A percentile compares a stretch with the other conserved stretches of the same genome.
These are phyloP conservation scores for Monosporozyma solicola DNA, from an alignment of 805 yeast genomes.

Conservation along the genomic window DNA sequence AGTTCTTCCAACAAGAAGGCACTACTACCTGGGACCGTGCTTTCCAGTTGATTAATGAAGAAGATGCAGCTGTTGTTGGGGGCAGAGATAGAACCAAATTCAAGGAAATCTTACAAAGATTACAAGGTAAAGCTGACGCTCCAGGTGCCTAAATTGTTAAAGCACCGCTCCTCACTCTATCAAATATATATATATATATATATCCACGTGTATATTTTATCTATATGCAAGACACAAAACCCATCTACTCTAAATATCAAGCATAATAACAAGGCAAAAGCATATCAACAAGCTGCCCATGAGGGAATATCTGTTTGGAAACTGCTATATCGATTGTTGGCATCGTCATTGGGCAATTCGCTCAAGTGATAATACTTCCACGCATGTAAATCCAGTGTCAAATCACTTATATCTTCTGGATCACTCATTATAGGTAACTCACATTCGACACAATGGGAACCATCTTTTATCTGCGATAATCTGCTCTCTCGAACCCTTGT, in stretches of 20 bases:
- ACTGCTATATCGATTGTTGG: slow-evolving; percentile 14
- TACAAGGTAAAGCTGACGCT: slow-evolving; percentile 60
- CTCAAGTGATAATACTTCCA: slow-evolving; percentile 26
- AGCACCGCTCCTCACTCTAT: not conserved
- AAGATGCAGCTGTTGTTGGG: slow-evolving; percentile 37
- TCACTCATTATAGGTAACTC: slow-evolving; percentile 16
- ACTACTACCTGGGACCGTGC: slow-evolving; percentile 73
- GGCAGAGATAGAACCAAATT: slow-evolving; percentile 63
- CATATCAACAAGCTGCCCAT: not conserved
- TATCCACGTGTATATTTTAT: not conserved
- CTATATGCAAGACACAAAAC: not conserved
- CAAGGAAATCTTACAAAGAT: slow-evolving; percentile 51
- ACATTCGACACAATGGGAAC: slow-evolving; percentile 20
- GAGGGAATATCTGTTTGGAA: slow-evolving; percentile 34
- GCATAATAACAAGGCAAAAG: not conserved
- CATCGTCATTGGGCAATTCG: not conserved
- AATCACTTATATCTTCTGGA: slow-evolving; percentile 16
- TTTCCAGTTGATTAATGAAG: slow-evolving; percentile 36
- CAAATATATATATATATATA: not conserved
- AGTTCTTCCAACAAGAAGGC: slow-evolving; percentile 61
- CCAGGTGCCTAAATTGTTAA: slow-evolving; percentile 54
- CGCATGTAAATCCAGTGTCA: slow-evolving; percentile 28
- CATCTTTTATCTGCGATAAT: slow-evolving; percentile 9
- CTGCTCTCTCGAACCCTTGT: slow-evolving; percentile 32
- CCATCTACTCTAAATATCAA: no score